Evolutionary conservation across 352 stramenopile genomes (phyloP), one percentile per base, ranked within the genome.

Genomic region (Elongisporangium prolatum): DNA sequence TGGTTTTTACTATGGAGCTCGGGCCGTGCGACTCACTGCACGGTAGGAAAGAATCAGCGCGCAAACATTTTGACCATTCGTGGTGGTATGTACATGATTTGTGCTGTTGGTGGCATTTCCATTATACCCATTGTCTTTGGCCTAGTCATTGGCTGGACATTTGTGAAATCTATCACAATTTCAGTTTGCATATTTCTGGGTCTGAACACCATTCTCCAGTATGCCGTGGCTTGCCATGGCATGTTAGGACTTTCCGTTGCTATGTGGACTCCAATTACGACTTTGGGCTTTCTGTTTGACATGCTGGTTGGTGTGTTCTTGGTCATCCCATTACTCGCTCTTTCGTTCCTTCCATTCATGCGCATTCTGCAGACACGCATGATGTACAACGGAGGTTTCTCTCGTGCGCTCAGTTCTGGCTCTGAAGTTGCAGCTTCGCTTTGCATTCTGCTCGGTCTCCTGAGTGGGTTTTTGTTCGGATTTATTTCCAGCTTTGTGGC

Each of bases 371-470:
- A 95, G 58, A 91, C 84, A 5, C 82, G 86, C 18, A 91, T 91
- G 54, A 88, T 95, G 72, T 95, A 92, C 70, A 95, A 92, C 48
- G 83, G 86, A 14, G 86, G 86, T 48, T 95, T 95, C 57, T 90
- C 86, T 7, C 74, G 84, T 48, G 71, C 86, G 4, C 50, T 95
- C 28, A 88, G 79, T 34, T 90, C 82, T 50, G 86, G 80, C 5
- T 90, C 82, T 1, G 84, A 95, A 28, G 84, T 92, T n/a, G 86
- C 86, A 0, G 85, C 85, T 16, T 93, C 83, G 44, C 69, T 95
- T 40, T 79, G 75, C 51, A 89, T 93, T 57, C 62, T 95, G 50
- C 67, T 92, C 21, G 86, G 86, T 38, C 40, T 95, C n/a, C 59
- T 86, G 52, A 72, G 73, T 50, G 86, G 86, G 37, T 93, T 93